Evolutionary conservation across 768 basidiomycete genomes (phyloP).

Genomic region (Hericium erinaceus): DNA sequence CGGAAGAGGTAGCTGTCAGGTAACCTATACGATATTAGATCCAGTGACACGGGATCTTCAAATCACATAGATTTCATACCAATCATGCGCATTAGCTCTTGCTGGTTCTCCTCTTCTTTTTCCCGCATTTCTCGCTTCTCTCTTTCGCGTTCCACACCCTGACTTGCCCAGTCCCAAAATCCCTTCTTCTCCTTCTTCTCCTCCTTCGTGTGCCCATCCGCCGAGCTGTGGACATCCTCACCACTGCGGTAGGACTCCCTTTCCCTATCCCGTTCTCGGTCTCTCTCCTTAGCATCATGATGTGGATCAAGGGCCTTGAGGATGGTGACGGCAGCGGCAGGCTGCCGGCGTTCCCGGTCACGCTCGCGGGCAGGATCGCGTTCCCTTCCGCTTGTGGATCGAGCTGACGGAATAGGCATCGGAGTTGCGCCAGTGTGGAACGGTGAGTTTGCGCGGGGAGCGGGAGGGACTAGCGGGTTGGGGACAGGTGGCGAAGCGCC

Average conservation of each 20-base stretch:
- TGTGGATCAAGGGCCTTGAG: conserved; percentile 56
- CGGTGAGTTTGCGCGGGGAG: conserved; percentile 7
- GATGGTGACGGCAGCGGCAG: conserved; percentile 40
- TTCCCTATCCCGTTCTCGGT: conserved; percentile 16
- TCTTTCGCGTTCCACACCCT: conserved; percentile 26
- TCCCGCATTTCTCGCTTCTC: conserved; percentile 30
- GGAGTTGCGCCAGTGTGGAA: neutral
- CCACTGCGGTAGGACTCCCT: conserved; percentile 21
- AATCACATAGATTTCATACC: conserved; percentile 29
- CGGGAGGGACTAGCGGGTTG: conserved; percentile 11
- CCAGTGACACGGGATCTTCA: neutral
- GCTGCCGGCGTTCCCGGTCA: conserved; percentile 18
- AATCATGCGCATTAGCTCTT: conserved; percentile 61
- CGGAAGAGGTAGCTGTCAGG: conserved; percentile 67
- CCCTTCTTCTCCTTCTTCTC: conserved; percentile 39
- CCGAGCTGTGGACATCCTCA: conserved; percentile 20
- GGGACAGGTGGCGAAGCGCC: conserved; percentile 32
- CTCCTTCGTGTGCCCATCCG: conserved; percentile 20
- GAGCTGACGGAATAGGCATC: neutral
- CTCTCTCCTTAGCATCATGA: conserved; percentile 14
- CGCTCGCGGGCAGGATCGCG: conserved; percentile 11
- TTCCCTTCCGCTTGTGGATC: conserved; percentile 14
- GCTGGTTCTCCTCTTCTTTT: conserved; percentile 33
- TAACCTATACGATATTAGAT: conserved; percentile 38
- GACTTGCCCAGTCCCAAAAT: conserved; percentile 38